phyloP scores from a whole-genome alignment of 2,329 filamentous ascomycete species.

The Dryadomyces quercivorus region DNA sequence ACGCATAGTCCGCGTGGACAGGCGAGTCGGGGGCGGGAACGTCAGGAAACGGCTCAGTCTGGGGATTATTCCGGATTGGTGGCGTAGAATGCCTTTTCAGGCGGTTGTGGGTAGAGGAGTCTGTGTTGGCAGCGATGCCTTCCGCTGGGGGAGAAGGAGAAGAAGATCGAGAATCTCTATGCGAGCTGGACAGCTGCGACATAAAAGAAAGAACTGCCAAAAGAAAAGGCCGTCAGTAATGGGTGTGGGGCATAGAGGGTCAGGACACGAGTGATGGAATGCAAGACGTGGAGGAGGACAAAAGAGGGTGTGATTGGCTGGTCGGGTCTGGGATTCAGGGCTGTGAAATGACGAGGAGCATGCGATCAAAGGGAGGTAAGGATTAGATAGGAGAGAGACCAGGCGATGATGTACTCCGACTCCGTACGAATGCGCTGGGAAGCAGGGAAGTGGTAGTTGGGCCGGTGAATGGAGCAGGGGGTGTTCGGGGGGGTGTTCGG shows the following conservation, averaged over 20 bases:
- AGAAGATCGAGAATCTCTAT: conserved; percentile 28
- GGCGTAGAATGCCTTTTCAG: not conserved
- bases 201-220: conserved; percentile 73
- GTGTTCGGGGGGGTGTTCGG: not conserved
- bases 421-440: not conserved
- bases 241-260: not conserved
- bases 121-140: conserved; percentile 10
- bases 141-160: conserved; percentile 30
- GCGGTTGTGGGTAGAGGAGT: not conserved
- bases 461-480: not conserved
- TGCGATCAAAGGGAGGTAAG: not conserved
- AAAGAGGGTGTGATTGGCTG: not conserved
- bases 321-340: not conserved
- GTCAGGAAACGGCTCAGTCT: conserved; percentile 10
- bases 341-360: not conserved
- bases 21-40: conserved; percentile 14
- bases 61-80: no score
- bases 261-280: not conserved
- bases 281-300: not conserved
- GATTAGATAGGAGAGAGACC: not conserved
- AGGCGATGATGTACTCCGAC: not conserved
- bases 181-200: conserved; percentile 56
- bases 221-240: conserved; percentile 5
- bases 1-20: conserved; percentile 25
- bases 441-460: not conserved